Percentiles rank a stretch among this genome's conserved stretches.
Conservation (phyloP, 371 early-diverging fungal genomes). For the Lichtheimia ornata region DNA sequence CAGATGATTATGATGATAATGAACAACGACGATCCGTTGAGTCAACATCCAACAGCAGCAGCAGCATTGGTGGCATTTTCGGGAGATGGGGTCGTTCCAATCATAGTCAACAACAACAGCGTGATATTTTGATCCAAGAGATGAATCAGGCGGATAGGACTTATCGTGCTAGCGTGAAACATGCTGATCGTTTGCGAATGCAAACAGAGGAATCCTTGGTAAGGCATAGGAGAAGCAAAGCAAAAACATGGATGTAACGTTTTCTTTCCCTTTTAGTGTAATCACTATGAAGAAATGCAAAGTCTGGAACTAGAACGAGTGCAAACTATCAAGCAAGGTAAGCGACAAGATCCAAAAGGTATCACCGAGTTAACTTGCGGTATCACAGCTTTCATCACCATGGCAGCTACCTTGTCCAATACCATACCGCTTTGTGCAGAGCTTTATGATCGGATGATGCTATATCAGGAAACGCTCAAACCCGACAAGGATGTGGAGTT, state of each 20-base stretch:
- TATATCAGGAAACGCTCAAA: conserved; percentile 69
- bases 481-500: conserved; percentile 70
- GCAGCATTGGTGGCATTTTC: conserved; percentile 18
- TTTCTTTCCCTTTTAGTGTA: conserved; percentile 29
- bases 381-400: conserved; percentile 59
- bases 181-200: conserved; percentile 62
- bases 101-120: conserved; percentile 10
- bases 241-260: too few relatives aligned
- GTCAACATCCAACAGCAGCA: conserved; percentile 5
- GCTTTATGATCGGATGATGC: conserved; percentile 60
- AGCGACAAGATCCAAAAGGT: neutral
- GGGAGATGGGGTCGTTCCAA: conserved; percentile 23
- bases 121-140: conserved; percentile 13
- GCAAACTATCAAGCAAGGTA: conserved; percentile 60
- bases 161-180: conserved; percentile 57
- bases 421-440: conserved; percentile 57
- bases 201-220: conserved; percentile 68
- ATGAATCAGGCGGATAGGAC: conserved; percentile 58
- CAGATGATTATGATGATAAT: conserved; percentile 2
- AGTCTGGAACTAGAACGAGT: conserved; percentile 59
- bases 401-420: conserved; percentile 63
- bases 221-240: conserved; percentile 21
- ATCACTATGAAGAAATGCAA: conserved; percentile 62
- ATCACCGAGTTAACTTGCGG: too few relatives aligned
- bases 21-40: neutral